phyloP scores from a whole-genome alignment of 2,329 filamentous ascomycete species.

The Colletotrichum tabaci region DNA sequence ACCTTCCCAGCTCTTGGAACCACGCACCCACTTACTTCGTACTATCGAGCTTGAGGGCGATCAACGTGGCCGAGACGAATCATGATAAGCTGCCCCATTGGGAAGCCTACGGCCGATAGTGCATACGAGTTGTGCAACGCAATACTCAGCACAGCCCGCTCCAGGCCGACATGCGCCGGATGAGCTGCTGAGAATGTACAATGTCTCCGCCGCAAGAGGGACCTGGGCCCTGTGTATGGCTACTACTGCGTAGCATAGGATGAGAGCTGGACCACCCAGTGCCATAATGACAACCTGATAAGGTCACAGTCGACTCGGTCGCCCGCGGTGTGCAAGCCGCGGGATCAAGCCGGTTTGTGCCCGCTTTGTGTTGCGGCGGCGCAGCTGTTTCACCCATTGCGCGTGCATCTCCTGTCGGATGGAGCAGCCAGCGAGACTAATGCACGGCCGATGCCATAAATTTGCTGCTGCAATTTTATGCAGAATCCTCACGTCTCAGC shows the following conservation, averaged over 20 bases:
- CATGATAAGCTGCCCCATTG: conserved; percentile 41
- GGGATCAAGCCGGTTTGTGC: conserved; percentile 38
- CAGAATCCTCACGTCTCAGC: conserved; percentile 40
- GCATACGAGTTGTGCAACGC: conserved; percentile 42
- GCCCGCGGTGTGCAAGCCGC: conserved; percentile 35
- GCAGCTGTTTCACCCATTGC: conserved; percentile 38
- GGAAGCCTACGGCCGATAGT: conserved; percentile 33
- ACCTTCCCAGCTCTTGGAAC: conserved; percentile 30
- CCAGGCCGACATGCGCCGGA: conserved; percentile 33
- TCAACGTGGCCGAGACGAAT: conserved; percentile 33
- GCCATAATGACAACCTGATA: conserved; percentile 37
- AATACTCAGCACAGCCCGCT: conserved; percentile 38
- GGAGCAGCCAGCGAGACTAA: conserved; percentile 33
- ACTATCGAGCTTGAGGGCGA: conserved; percentile 22
- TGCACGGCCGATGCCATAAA: conserved; percentile 31
- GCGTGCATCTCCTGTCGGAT: conserved; percentile 24
- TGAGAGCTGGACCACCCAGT: conserved; percentile 17
- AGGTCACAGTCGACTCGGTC: conserved; percentile 28
- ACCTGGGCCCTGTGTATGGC: conserved; percentile 24
- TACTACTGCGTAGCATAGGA: conserved; percentile 1
- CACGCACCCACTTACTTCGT: conserved; percentile 7
- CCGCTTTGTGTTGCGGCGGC: conserved; percentile 40
- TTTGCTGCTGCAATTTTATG: conserved; percentile 36
- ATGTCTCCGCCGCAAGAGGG: conserved; percentile 16
- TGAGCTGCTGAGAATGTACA: conserved; percentile 34